A percentile compares a stretch with the other conserved stretches of the same genome.
Evolutionary conservation across 2,329 filamentous ascomycete genomes (phyloP).

Genomic region (Colletotrichum theobromicola): DNA sequence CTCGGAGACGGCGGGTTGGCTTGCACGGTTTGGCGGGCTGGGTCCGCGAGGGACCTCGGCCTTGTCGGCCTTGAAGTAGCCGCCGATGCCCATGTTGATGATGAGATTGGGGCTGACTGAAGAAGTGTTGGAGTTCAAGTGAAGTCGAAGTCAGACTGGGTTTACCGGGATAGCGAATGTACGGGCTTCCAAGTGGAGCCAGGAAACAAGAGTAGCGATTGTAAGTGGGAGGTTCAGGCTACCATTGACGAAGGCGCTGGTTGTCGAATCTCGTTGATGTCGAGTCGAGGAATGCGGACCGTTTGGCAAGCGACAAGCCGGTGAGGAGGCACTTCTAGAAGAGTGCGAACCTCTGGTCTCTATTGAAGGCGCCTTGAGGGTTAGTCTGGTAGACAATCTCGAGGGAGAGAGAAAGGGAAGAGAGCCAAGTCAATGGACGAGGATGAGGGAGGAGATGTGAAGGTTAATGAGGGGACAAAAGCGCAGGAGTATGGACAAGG

Average conservation of each 20-base stretch:
- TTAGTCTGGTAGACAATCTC: slow-evolving; percentile 14
- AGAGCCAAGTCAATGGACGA: neutral
- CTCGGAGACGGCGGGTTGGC: slow-evolving; percentile 37
- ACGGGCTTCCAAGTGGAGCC: slow-evolving; percentile 18
- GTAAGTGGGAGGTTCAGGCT: neutral
- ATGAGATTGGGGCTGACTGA: neutral
- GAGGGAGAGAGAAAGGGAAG: slow-evolving; percentile 16
- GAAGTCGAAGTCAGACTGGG: neutral
- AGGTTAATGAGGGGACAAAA: slow-evolving; percentile 13
- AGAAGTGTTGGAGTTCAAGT: neutral
- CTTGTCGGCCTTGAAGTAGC: slow-evolving; percentile 66
- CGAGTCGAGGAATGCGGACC: slow-evolving; percentile 4
- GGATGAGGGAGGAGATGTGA: slow-evolving; percentile 14
- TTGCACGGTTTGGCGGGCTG: slow-evolving; percentile 25
- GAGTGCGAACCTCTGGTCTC: slow-evolving; percentile 12
- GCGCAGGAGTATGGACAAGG: slow-evolving; percentile 1
- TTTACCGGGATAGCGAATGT: slow-evolving; percentile 4
- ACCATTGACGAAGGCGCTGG: slow-evolving; percentile 7
- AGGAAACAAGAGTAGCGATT: neutral
- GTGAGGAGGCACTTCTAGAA: slow-evolving; percentile 5
- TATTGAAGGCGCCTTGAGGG: slow-evolving; percentile 5
- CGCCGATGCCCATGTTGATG: slow-evolving; percentile 62
- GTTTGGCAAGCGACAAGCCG: slow-evolving; percentile 6
- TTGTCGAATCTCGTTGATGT: slow-evolving; percentile 2
- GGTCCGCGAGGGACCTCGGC: slow-evolving; percentile 31